Conservation (phyloP, 495 filamentous ascomycete genomes). For the Cenococcum geophilum region DNA sequence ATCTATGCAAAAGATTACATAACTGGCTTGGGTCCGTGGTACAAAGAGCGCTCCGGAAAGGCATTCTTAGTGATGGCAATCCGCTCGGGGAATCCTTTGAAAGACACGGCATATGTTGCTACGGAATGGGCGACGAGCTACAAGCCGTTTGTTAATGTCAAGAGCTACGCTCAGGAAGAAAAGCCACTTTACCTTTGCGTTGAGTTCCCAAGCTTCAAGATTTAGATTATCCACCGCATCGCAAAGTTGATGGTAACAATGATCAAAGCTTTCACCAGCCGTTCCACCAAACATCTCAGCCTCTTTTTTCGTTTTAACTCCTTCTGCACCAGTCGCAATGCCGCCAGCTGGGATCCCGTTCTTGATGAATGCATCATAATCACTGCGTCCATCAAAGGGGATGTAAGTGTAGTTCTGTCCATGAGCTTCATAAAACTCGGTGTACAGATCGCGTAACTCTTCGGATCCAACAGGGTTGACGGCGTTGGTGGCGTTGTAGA, state of each 20-base stretch:
- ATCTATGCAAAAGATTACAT: conserved; percentile 7
- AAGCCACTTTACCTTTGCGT: conserved; percentile 43
- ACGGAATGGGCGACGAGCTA: conserved; percentile 55
- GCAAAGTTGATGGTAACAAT: conserved; percentile 55
- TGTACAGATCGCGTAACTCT: conserved; percentile 56
- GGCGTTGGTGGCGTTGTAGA: conserved; percentile 62
- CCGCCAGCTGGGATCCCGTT: conserved; percentile 60
- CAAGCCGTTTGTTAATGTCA: background rate
- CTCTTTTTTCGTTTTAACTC: conserved; percentile 55
- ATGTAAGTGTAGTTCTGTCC: conserved; percentile 46
- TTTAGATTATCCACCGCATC: conserved; percentile 58
- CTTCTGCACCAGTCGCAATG: conserved; percentile 66
- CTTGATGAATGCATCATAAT: conserved; percentile 64
- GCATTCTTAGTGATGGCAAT: background rate
- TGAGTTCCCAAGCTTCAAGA: conserved; percentile 54
- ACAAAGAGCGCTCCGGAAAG: conserved; percentile 6
- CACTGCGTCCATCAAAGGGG: conserved; percentile 58
- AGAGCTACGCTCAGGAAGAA: background rate
- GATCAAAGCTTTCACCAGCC: conserved; percentile 55
- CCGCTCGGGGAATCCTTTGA: conserved; percentile 42
- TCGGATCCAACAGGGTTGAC: conserved; percentile 58
- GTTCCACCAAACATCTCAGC: conserved; percentile 55
- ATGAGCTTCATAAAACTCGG: conserved; percentile 51
- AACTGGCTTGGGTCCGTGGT: conserved; percentile 21
- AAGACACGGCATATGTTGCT: conserved; percentile 56